A percentile compares a stretch with the other conserved stretches of the same genome.
Conservation (phyloP, 352 stramenopile genomes). For the Phytophthora fragariaefolia region DNA sequence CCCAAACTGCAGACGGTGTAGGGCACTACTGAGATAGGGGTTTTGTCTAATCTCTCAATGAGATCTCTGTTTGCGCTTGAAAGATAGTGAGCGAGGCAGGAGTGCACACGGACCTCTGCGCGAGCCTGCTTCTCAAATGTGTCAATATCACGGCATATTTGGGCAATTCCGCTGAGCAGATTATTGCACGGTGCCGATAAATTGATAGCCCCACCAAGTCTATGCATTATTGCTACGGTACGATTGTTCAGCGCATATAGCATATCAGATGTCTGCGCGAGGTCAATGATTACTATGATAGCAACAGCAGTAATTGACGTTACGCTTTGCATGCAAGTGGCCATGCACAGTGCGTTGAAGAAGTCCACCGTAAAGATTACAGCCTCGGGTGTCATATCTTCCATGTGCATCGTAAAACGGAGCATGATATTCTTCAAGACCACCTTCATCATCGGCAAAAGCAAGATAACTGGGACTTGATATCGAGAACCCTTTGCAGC, state of each 20-base stretch:
- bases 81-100: neutral
- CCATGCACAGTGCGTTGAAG: constrained; percentile 29
- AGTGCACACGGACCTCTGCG: neutral
- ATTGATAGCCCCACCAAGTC: neutral
- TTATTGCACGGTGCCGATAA: neutral
- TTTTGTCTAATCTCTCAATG: neutral
- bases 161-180: neutral
- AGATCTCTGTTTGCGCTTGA: neutral
- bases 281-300: neutral
- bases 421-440: neutral
- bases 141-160: neutral
- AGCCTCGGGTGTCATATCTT: constrained; percentile 14
- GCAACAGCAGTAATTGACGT: constrained; percentile 6
- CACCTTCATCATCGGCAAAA: neutral
- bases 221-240: neutral
- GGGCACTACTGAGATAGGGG: too few relatives aligned
- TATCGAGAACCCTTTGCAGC: neutral
- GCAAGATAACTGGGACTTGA: neutral
- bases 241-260: neutral
- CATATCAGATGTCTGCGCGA: neutral
- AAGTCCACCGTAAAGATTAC: constrained; percentile 26
- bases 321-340: constrained; percentile 13
- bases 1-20: neutral
- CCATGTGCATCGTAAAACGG: constrained; percentile 3
- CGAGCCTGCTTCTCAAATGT: neutral